Conservation (phyloP, 805 yeast species). For the Sugiyamaella valdiviana region DNA sequence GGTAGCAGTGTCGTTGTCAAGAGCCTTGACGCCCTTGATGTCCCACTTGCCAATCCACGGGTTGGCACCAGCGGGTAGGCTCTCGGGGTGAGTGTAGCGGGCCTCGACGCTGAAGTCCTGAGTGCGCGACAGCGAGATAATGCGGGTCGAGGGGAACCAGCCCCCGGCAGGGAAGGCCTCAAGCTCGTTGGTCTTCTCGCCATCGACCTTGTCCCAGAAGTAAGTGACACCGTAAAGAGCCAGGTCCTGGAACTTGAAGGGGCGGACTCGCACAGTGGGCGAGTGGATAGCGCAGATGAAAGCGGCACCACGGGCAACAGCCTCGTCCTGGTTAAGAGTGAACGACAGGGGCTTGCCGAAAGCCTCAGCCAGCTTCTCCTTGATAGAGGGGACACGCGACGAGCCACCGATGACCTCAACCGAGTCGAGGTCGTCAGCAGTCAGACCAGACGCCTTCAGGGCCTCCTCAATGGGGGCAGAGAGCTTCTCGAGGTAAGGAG, state of each 20-base stretch:
- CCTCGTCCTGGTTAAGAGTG: constrained; percentile 98
- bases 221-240: constrained; percentile 90
- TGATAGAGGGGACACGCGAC: constrained; percentile 92
- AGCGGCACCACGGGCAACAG: constrained; percentile 98
- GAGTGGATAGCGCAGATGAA: constrained; percentile 98
- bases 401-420: constrained; percentile 98
- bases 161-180: constrained; percentile 97
- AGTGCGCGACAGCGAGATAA: constrained; percentile 87
- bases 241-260: constrained; percentile 94
- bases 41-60: constrained; percentile 76
- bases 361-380: constrained; percentile 69
- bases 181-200: constrained; percentile 79
- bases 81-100: constrained; percentile 67
- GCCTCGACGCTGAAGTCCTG: constrained; percentile 85
- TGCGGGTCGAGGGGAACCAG: constrained; percentile 88
- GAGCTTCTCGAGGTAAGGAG: constrained; percentile 74
- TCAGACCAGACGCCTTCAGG: constrained; percentile 68
- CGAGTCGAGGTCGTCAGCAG: constrained; percentile 71
- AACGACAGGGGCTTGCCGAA: constrained; percentile 83
- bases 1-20: constrained; percentile 66
- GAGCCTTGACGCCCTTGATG: constrained; percentile 73
- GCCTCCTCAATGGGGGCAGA: constrained; percentile 76
- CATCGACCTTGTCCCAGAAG: constrained; percentile 90
- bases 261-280: constrained; percentile 97
- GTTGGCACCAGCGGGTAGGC: constrained; percentile 64